Percentiles rank a stretch among this genome's conserved stretches.
These are phyloP conservation scores for Aspergillus alliaceus DNA, from an alignment of 2,329 filamentous ascomycete species.

Conservation along the genomic window DNA sequence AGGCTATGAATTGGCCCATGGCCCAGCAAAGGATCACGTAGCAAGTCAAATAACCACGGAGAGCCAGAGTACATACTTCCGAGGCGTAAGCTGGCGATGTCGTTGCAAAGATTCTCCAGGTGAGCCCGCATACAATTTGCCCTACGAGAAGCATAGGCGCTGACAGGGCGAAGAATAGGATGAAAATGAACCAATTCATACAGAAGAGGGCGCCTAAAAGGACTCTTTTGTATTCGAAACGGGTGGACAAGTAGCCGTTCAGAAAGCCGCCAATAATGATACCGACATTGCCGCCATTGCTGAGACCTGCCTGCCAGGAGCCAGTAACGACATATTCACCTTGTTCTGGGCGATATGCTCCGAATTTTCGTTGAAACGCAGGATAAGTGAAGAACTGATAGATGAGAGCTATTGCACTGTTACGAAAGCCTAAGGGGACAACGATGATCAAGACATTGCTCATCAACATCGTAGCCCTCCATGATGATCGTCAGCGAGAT, in stretches of 20 bases:
- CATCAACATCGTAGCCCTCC: conserved; percentile 22
- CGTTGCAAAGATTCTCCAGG: conserved; percentile 36
- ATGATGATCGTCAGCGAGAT: conserved; percentile 16
- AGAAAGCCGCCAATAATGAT: conserved; percentile 28
- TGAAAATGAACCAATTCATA: conserved; percentile 48
- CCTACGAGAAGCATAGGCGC: conserved; percentile 47
- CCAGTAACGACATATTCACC: conserved; percentile 19
- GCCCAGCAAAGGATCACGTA: conserved; percentile 45
- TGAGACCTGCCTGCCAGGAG: conserved; percentile 26
- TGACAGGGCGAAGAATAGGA: conserved; percentile 51
- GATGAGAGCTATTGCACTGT: conserved; percentile 12
- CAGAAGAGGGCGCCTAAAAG: conserved; percentile 45
- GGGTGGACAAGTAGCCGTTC: conserved; percentile 28
- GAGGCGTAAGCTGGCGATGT: conserved; percentile 29
- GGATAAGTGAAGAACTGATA: conserved; percentile 27
- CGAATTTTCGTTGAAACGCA: conserved; percentile 15
- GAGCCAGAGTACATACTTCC: conserved; percentile 28
- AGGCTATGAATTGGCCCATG: conserved; percentile 28
- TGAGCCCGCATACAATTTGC: conserved; percentile 49
- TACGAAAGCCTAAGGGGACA: not conserved
- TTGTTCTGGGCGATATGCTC: conserved; percentile 6
- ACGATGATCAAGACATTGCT: not conserved
- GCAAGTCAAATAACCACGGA: conserved; percentile 33
- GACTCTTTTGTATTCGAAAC: conserved; percentile 46
- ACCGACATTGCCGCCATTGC: conserved; percentile 20